These are phyloP conservation scores for Puccinia polysora DNA, from an alignment of 1,284 basidiomycete genomes.

Conservation along the genomic window DNA sequence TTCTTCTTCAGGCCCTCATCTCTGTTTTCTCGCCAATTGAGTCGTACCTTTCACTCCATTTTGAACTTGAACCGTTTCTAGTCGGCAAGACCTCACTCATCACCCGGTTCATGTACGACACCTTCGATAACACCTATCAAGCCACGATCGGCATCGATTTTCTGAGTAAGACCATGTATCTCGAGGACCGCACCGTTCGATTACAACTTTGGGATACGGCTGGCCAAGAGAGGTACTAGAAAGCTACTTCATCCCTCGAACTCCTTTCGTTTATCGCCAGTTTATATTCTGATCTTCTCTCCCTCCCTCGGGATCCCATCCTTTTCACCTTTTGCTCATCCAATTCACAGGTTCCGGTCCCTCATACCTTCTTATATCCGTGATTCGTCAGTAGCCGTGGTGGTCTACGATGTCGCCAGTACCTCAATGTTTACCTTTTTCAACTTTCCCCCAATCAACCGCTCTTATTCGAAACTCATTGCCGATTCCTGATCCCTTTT, in stretches of 20 bases:
- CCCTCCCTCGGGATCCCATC: not conserved
- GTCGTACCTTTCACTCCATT: no score
- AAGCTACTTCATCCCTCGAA: not conserved
- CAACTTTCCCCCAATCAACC: not conserved
- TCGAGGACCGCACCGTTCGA: constrained; percentile 95
- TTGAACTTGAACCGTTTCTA: no score
- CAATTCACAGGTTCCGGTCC: constrained; percentile 76
- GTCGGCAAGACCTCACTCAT: constrained; percentile 77
- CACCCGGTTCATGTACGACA: constrained; percentile 96
- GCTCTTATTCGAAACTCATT: constrained; percentile 1
- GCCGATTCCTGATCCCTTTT: not conserved
- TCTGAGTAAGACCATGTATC: constrained; percentile 98
- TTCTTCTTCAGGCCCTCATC: no score
- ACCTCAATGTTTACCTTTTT: constrained; percentile 52
- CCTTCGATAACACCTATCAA: constrained; percentile 99
- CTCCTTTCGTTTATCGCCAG: no score
- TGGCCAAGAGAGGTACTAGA: constrained; percentile 66
- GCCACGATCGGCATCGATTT: constrained; percentile 99
- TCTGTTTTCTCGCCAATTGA: no score
- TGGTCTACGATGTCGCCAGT: constrained; percentile 99
- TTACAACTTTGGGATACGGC: constrained; percentile 99
- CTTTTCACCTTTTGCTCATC: not conserved
- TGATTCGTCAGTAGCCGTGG: constrained; percentile 95
- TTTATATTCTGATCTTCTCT: not conserved
- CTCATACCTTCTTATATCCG: constrained; percentile 98